Conservation (phyloP, 257 asterid species). For the Thymus quinquecostatus region DNA sequence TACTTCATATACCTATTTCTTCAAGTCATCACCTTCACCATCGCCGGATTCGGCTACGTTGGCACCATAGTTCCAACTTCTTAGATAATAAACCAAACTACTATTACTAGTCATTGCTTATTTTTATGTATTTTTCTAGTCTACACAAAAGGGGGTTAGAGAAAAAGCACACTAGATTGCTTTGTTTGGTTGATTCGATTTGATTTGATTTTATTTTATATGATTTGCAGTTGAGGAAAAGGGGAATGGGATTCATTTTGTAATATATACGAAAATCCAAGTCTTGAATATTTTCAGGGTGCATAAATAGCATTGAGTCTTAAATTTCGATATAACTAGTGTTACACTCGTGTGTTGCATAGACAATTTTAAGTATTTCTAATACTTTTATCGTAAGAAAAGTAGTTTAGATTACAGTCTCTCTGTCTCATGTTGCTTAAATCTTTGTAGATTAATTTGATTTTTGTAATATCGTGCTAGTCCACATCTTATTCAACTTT, state of each 20-base stretch:
- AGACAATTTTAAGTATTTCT: no score
- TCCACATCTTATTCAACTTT: no score
- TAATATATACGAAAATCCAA: conserved; percentile 22
- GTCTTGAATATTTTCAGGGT: background rate
- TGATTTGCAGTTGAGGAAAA: conserved; percentile 7
- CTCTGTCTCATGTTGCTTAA: no score
- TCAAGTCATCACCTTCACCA: conserved; percentile 80
- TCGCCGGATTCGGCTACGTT: conserved; percentile 86
- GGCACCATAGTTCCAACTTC: conserved; percentile 83
- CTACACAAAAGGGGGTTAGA: conserved; percentile 29
- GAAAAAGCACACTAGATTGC: conserved; percentile 44
- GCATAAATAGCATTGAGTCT: background rate
- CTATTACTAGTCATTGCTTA: background rate
- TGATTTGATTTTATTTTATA: conserved; percentile 10
- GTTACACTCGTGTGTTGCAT: no score
- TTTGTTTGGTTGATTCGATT: conserved; percentile 32
- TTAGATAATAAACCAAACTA: conserved; percentile 19
- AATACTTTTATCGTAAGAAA: no score
- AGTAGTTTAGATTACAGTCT: no score
- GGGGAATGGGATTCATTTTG: conserved; percentile 12
- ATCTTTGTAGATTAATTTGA: no score
- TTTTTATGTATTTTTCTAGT: conserved; percentile 25
- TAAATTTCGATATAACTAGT: no score
- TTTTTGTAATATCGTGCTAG: no score
- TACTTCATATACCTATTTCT: conserved; percentile 85